Percentiles rank a stretch among this genome's conserved stretches.
phyloP scores from a whole-genome alignment of 257 asterid genomes.

The Plantago elongata region DNA sequence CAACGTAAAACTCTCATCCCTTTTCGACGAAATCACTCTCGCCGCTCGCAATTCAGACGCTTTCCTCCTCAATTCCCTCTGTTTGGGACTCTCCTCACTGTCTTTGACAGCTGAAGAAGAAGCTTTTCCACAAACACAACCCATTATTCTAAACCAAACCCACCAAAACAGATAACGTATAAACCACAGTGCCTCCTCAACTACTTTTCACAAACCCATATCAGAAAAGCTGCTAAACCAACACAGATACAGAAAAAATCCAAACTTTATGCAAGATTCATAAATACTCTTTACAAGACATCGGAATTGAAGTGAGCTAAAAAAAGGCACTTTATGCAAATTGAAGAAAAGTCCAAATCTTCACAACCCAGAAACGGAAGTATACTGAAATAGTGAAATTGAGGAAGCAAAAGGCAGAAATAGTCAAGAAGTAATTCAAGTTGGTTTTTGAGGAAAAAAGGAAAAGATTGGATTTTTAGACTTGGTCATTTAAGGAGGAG shows the following conservation, averaged over 20 bases:
- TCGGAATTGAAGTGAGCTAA: neutral
- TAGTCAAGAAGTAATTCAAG: no score
- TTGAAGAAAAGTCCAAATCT: no score
- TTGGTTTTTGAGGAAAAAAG: neutral
- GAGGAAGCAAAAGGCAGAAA: no score
- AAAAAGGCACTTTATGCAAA: no score
- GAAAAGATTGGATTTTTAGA: neutral
- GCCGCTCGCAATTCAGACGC: constrained; percentile 44
- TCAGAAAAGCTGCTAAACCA: constrained; percentile 13
- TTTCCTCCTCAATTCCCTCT: constrained; percentile 50
- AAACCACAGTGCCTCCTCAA: constrained; percentile 3
- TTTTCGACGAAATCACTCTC: constrained; percentile 44
- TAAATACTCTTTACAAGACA: neutral
- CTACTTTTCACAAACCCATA: constrained; percentile 15
- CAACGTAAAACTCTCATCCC: constrained; percentile 51
- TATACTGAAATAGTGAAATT: no score
- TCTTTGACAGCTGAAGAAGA: constrained; percentile 47
- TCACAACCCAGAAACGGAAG: no score
- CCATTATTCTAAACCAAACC: constrained; percentile 42
- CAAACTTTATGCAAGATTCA: constrained; percentile 21
- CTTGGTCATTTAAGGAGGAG: constrained; percentile 31
- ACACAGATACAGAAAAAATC: constrained; percentile 4
- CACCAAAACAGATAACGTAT: constrained; percentile 26
- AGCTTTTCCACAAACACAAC: constrained; percentile 74
- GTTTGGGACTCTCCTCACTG: constrained; percentile 49